Conservation (phyloP, 2,329 filamentous ascomycete species). For the Alternaria gansuensis region DNA sequence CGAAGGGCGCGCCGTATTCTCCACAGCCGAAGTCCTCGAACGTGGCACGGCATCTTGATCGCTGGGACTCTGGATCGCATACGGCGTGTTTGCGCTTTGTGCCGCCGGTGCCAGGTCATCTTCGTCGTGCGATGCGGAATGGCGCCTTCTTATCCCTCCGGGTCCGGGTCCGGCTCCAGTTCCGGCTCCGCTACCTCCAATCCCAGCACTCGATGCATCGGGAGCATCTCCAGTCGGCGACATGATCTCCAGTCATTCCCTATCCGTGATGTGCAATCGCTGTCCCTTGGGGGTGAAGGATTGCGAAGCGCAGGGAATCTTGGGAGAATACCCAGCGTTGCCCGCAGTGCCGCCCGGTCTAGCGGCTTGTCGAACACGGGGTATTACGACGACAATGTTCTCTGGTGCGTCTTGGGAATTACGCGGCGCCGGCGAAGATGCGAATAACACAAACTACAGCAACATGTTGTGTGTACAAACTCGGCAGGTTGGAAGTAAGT, state of each 20-base stretch:
- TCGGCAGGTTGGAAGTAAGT: background rate
- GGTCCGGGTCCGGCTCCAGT: background rate
- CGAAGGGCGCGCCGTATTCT: constrained; percentile 34
- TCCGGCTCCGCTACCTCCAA: background rate
- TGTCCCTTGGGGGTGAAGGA: background rate
- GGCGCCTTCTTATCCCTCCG: constrained; percentile 43
- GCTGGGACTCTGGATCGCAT: constrained; percentile 25
- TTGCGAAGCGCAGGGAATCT: background rate
- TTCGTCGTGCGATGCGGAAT: constrained; percentile 41
- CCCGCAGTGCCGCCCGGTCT: constrained; percentile 15
- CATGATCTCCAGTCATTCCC: constrained; percentile 43
- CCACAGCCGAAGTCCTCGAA: constrained; percentile 37
- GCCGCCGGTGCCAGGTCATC: constrained; percentile 27
- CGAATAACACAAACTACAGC: background rate
- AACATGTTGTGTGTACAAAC: background rate
- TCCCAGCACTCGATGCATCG: constrained; percentile 14
- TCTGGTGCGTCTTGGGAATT: constrained; percentile 23
- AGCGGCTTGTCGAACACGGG: constrained; percentile 29
- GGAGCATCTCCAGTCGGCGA: constrained; percentile 39
- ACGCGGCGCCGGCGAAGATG: constrained; percentile 23
- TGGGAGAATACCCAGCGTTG: background rate
- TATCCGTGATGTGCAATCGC: constrained; percentile 14
- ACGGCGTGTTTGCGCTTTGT: constrained; percentile 24
- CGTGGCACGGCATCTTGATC: constrained; percentile 22
- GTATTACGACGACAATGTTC: constrained; percentile 9